Evolutionary conservation across 1,139 yeast species (phyloP), one percentile per base, ranked within the genome.

Genomic region (Blastobotrys malaysiensis): DNA sequence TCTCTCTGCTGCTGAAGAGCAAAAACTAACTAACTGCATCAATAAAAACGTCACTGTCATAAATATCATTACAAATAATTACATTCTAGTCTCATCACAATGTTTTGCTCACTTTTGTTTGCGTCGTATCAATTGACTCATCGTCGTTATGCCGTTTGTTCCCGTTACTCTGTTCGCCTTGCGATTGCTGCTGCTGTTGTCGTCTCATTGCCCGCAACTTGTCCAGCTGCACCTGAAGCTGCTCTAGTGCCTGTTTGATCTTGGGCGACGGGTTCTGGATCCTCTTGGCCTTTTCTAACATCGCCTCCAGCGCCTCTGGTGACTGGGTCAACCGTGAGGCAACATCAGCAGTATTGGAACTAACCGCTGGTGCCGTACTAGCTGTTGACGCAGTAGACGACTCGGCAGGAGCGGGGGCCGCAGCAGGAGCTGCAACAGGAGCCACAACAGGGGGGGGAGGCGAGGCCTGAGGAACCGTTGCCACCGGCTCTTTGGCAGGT

Each of bases 201-300:
- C 63, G 55, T 46, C 60, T 61, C 19, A 51, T 53, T 19, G 61
- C 63, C n/a, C 62, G 63, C 22, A 66, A 53, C 46, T 62, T 60
- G 26, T 56, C 57, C 9, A 72, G 66, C 60, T 70, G 72, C 4
- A 67, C 69, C 46, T 67, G 63, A n/a, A 71, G 65, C 58, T 70
- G 73, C 49, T 66, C 68, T 36, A 71, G 60, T 31, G 73, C 71
- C 21, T 69, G 69, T 44, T 60, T 60, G 44, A 71, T 67, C 22
- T 66, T 65, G 2, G 72, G 69, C 2, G 72, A 61, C 6, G 74
- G 74, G 53, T 70, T 71, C 26, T 63, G 65, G 49, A 71, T 67
- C 53, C 68, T 68, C 53, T 67, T 68, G 13, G 73, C 74, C 57
- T 69, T 68, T 6, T 69, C 71, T 16, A 71, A 60, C 49, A 71